Base-by-base conservation (phyloP, 441 rosid species). In the Pelargonium australe region DNA sequence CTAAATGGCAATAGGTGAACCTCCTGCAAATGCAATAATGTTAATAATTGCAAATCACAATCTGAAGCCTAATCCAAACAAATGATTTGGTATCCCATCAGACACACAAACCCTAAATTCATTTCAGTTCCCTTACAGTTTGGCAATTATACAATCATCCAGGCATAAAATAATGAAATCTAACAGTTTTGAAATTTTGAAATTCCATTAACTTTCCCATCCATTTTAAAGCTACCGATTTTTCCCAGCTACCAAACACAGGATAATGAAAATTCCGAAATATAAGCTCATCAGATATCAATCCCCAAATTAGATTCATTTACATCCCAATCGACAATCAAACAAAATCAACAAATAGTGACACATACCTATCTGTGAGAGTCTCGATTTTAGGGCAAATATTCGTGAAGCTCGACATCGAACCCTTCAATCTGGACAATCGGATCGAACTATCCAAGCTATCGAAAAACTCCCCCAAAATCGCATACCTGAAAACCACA, bases 1-100 rank as follows among this genome's bases (percentile, higher is more conserved):
- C 90, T 79, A 95, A 79, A 72, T 90, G 91, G 63, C 74, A n/a
- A 41, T 80, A 71, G 5, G 87, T 76, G 76, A 91, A 95, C 85
- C 96, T 91, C 95, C 97, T 90, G 71, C 13, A 74, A 61, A 69
- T 12, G 75, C 41, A 34, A 80, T 1, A 67, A 10, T 25, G 16
- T 62, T 63, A 28, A 61, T 8, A 47, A 40, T 72, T 17, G 17
- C 7, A n/a, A 20, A 55, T 5, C 23, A 5, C 16, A 55, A 55
- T 20, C 16, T 55, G 4, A 14, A 55, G 7, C 16, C 61, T 55
- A 55, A 47, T 47, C 11, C 14, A 47, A 47, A 5, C 14, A 47
- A 1, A 13, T 47, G 55, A 45, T 47, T 47, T 47, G 0, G 16
- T 41, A 41, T 5, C 44, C 9, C 8, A 25, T 25, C 31, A 2